phyloP scores from a whole-genome alignment of 192 early-diverging fungal species.

The Podila horticola region DNA sequence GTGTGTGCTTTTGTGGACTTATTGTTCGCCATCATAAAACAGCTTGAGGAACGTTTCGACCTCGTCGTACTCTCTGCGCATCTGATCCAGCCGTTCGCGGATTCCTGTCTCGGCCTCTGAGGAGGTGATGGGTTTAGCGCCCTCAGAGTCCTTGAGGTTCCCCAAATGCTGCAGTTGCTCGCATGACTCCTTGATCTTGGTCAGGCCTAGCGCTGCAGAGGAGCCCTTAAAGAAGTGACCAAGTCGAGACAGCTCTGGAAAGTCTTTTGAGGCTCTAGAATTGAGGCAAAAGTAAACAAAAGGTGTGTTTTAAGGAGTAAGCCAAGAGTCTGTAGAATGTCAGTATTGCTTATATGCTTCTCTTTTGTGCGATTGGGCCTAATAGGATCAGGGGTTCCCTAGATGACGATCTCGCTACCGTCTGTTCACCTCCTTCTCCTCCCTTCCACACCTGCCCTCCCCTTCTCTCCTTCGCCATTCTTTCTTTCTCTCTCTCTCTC shows the following conservation, averaged over 20 bases:
- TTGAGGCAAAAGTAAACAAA: not conserved
- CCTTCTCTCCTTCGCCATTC: too few relatives aligned
- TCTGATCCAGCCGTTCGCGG: conserved; percentile 59
- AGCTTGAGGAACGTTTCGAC: conserved; percentile 73
- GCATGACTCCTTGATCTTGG: conserved; percentile 82
- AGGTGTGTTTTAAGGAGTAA: not conserved
- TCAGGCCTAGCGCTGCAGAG: conserved; percentile 86
- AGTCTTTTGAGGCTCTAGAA: conserved; percentile 63
- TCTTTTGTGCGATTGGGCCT: too few relatives aligned
- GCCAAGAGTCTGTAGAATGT: not conserved
- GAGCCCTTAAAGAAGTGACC: conserved; percentile 96
- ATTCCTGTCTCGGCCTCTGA: conserved; percentile 70
- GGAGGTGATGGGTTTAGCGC: conserved; percentile 56
- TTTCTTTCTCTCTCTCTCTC: too few relatives aligned
- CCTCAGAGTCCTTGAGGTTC: conserved; percentile 66
- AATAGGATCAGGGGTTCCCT: too few relatives aligned
- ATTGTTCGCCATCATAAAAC: conserved; percentile 68
- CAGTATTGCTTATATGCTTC: not conserved
- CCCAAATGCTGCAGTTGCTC: conserved; percentile 91
- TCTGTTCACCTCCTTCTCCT: too few relatives aligned
- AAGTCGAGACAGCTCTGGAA: conserved; percentile 75
- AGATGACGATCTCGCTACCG: too few relatives aligned
- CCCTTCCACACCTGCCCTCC: too few relatives aligned
- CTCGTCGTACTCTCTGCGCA: conserved; percentile 76
- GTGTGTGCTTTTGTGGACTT: not conserved